phyloP scores from a whole-genome alignment of 371 early-diverging fungal species.

The Actinomortierella wolfii region DNA sequence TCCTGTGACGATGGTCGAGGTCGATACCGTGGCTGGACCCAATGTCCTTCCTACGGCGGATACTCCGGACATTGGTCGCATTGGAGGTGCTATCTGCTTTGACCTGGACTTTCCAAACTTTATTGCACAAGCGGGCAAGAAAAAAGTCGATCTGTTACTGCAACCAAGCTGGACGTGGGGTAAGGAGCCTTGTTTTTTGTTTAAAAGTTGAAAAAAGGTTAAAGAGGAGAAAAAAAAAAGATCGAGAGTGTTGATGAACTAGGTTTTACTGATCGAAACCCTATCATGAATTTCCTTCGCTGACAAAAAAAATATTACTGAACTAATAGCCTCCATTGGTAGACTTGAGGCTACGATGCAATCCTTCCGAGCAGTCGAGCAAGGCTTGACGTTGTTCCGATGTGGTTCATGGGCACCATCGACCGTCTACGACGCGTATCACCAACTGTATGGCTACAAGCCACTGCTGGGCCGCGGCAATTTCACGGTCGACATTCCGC shows the following conservation, averaged over 20 bases:
- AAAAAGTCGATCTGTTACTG: conserved; percentile 55
- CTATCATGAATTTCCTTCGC: background rate
- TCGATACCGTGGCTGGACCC: conserved; percentile 45
- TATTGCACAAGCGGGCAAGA: conserved; percentile 54
- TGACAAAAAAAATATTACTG: background rate
- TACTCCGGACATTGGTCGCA: conserved; percentile 54
- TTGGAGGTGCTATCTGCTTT: conserved; percentile 61
- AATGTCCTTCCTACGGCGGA: conserved; percentile 51
- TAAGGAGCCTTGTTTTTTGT: conserved; percentile 9
- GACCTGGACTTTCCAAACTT: conserved; percentile 57
- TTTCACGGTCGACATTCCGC: conserved; percentile 52
- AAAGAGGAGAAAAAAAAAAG: background rate
- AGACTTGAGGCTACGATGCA: conserved; percentile 54
- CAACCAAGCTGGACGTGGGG: conserved; percentile 66
- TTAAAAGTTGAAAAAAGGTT: background rate
- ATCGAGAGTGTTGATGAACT: too few relatives aligned
- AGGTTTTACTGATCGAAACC: too few relatives aligned
- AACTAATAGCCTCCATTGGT: conserved; percentile 48
- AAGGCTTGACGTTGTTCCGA: conserved; percentile 57
- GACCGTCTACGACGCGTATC: conserved; percentile 54
- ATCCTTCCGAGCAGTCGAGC: conserved; percentile 55
- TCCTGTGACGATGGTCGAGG: conserved; percentile 54
- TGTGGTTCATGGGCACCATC: conserved; percentile 59
- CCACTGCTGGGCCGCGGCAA: conserved; percentile 48
- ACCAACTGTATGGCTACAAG: conserved; percentile 50